Percentiles rank a stretch among this genome's conserved stretches.
phyloP scores from a whole-genome alignment of 1,139 yeast genomes.

The Blastobotrys serpentis region DNA sequence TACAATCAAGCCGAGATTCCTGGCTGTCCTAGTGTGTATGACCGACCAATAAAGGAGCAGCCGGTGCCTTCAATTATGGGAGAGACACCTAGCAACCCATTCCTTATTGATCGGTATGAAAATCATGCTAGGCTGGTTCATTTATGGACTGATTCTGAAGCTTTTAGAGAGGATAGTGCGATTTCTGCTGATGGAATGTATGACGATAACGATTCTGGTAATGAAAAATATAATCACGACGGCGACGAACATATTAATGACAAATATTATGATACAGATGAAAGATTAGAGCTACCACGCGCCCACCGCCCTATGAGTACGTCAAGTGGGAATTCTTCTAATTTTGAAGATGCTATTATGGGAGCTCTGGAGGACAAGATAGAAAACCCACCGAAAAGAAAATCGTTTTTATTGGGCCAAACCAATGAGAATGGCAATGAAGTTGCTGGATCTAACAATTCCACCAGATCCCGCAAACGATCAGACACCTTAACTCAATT shows the following conservation, averaged over 20 bases:
- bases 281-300: neutral
- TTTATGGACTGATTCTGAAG: slow-evolving; percentile 24
- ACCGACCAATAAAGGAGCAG: slow-evolving; percentile 30
- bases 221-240: neutral
- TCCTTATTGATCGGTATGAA: slow-evolving; percentile 38
- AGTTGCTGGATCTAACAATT: neutral
- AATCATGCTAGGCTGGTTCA: slow-evolving; percentile 34
- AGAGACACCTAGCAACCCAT: slow-evolving; percentile 38
- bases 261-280: neutral
- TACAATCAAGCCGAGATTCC: slow-evolving; percentile 14
- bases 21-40: slow-evolving; percentile 19
- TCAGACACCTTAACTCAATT: slow-evolving; percentile 14
- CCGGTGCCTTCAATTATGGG: slow-evolving; percentile 34
- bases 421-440: neutral
- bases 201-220: neutral
- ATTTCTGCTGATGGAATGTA: slow-evolving; percentile 8
- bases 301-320: slow-evolving; percentile 3
- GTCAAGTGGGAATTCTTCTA: slow-evolving; percentile 5
- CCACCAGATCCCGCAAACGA: slow-evolving; percentile 9
- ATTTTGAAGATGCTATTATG: slow-evolving; percentile 11
- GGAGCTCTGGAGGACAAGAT: slow-evolving; percentile 9
- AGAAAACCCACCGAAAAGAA: slow-evolving; percentile 1
- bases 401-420: neutral
- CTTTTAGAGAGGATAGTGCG: slow-evolving; percentile 6
- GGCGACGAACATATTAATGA: neutral